Percentiles rank a stretch among this genome's conserved stretches.
phyloP scores from a whole-genome alignment of 2,329 filamentous ascomycete species.

The Ciborinia camelliae region DNA sequence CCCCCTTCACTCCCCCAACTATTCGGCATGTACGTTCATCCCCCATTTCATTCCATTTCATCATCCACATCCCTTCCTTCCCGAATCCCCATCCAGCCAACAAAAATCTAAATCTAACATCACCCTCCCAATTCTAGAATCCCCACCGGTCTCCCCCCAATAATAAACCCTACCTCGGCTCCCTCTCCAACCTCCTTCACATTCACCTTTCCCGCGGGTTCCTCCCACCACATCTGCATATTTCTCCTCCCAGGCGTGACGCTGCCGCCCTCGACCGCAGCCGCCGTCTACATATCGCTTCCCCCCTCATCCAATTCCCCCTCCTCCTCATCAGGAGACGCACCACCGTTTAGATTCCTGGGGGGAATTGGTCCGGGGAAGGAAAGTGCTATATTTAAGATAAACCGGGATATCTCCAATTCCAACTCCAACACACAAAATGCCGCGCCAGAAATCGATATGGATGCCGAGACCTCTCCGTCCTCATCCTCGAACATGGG shows the following conservation, averaged over 20 bases:
- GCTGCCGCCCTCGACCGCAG: constrained; percentile 73
- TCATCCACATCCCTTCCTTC: no score
- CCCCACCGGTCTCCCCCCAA: constrained; percentile 56
- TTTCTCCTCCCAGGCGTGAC: constrained; percentile 75
- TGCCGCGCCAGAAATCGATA: constrained; percentile 42
- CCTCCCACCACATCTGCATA: constrained; percentile 80
- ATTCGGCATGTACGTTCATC: constrained; percentile 31
- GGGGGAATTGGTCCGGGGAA: constrained; percentile 88
- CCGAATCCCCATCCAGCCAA: neutral
- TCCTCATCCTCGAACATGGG: neutral
- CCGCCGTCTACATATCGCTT: constrained; percentile 85
- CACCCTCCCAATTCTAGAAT: constrained; percentile 39
- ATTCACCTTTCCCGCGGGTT: constrained; percentile 48
- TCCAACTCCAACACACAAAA: constrained; percentile 30
- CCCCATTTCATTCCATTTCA: no score
- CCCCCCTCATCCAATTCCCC: constrained; percentile 39
- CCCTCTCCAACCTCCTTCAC: constrained; percentile 55
- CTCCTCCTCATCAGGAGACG: constrained; percentile 35
- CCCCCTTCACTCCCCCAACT: constrained; percentile 29
- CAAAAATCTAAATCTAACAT: constrained; percentile 4
- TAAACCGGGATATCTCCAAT: constrained; percentile 42
- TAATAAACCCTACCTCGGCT: constrained; percentile 52
- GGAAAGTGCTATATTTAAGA: constrained; percentile 86
- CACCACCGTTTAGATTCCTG: constrained; percentile 66
- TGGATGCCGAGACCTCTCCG: constrained; percentile 32